phyloP scores from a whole-genome alignment of 257 asterid genomes.

The Solanum boliviense region DNA sequence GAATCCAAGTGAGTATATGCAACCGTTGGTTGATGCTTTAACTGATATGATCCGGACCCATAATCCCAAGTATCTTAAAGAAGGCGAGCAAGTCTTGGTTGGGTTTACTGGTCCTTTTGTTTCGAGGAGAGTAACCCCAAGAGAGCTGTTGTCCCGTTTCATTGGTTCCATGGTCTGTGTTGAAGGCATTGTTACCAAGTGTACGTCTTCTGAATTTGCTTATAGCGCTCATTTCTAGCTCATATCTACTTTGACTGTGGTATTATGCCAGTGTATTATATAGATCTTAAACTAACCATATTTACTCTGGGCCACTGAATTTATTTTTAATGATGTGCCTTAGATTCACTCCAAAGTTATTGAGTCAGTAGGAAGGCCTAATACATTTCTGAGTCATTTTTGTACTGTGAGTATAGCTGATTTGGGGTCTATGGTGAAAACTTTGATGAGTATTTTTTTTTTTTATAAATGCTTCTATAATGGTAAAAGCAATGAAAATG shows the following conservation, averaged over 20 bases:
- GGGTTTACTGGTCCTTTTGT: conserved; percentile 96
- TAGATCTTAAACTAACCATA: not conserved
- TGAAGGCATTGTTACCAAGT: conserved; percentile 89
- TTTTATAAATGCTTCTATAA: not conserved
- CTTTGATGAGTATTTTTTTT: not conserved
- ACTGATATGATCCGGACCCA: conserved; percentile 56
- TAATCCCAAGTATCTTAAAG: conserved; percentile 75
- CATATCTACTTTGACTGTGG: not conserved
- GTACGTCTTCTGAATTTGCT: conserved; percentile 18
- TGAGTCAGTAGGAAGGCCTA: not conserved
- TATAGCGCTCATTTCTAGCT: not conserved
- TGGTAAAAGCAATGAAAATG: not conserved
- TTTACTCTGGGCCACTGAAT: not conserved
- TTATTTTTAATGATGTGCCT: not conserved
- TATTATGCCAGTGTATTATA: not conserved
- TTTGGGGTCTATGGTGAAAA: not conserved
- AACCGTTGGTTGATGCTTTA: conserved; percentile 77
- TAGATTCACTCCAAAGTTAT: not conserved
- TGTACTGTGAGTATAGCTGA: not conserved
- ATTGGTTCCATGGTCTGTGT: conserved; percentile 94
- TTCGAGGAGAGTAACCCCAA: conserved; percentile 87
- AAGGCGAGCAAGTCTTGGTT: conserved; percentile 81
- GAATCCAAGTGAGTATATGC: conserved; percentile 88
- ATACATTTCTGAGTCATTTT: not conserved
- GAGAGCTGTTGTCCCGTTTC: conserved; percentile 86